Evolutionary conservation across 805 yeast species (phyloP).

Genomic region (Kodamaea leandrae): DNA sequence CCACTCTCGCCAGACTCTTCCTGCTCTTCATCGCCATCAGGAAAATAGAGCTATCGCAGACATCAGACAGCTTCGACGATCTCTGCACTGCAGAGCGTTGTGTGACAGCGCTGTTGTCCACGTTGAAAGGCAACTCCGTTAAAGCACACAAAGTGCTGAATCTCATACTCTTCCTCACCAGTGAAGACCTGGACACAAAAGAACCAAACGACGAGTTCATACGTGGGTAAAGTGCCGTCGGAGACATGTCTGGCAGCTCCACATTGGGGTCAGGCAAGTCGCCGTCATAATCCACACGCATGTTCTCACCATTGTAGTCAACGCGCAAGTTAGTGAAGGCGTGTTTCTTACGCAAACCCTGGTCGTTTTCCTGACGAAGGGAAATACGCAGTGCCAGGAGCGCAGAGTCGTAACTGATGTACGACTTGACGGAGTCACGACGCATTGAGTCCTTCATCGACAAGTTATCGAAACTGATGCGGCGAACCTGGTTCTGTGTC

Average conservation of each 20-base stretch:
- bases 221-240: not conserved
- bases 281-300: not conserved
- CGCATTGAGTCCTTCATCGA: slow-evolving; percentile 19
- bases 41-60: slow-evolving; percentile 34
- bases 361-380: slow-evolving; percentile 16
- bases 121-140: slow-evolving; percentile 37
- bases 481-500: not conserved
- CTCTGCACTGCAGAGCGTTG: slow-evolving; percentile 12
- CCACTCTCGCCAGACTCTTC: slow-evolving; percentile 15
- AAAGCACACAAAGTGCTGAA: slow-evolving; percentile 39
- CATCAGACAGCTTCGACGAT: slow-evolving; percentile 27
- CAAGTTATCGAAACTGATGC: slow-evolving; percentile 18
- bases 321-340: slow-evolving; percentile 48
- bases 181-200: slow-evolving; percentile 15
- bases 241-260: not conserved
- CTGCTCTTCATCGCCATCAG: slow-evolving; percentile 27
- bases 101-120: slow-evolving; percentile 9
- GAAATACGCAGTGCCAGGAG: slow-evolving; percentile 35
- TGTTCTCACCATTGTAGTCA: not conserved
- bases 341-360: slow-evolving; percentile 46
- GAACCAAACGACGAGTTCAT: slow-evolving; percentile 13
- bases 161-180: slow-evolving; percentile 31
- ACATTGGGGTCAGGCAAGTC: not conserved
- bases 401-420: slow-evolving; percentile 59
- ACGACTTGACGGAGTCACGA: slow-evolving; percentile 46